Percentiles rank a stretch among this genome's conserved stretches.
These are phyloP conservation scores for Trypanosomatidae sp. DNA, from an alignment of 208 protist species.

Conservation along the genomic window DNA sequence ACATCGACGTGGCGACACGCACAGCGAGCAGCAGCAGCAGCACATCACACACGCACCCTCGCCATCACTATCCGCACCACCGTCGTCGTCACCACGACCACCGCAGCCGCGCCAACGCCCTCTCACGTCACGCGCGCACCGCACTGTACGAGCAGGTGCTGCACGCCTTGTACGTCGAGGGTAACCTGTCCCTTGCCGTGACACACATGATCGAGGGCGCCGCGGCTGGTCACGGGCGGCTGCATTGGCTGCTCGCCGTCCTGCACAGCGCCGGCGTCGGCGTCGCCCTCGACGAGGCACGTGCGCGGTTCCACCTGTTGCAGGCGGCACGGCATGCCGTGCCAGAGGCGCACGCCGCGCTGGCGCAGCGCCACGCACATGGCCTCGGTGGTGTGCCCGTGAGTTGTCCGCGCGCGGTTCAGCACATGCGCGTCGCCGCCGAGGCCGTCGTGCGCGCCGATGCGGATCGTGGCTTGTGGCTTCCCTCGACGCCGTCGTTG, in stretches of 20 bases:
- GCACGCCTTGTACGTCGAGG: slow-evolving; percentile 34
- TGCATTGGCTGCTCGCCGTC: slow-evolving; percentile 73
- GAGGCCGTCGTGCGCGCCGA: slow-evolving; percentile 64
- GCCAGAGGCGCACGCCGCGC: slow-evolving; percentile 59
- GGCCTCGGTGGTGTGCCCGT: slow-evolving; percentile 33
- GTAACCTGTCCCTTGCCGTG: slow-evolving; percentile 37
- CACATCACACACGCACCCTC: too few relatives aligned
- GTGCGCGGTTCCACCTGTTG: slow-evolving; percentile 61
- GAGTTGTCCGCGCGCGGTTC: slow-evolving; percentile 36
- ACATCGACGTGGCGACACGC: too few relatives aligned
- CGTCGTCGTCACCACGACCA: too few relatives aligned
- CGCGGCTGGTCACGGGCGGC: slow-evolving; percentile 36
- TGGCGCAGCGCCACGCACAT: slow-evolving; percentile 57
- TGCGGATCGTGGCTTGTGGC: slow-evolving; percentile 16
- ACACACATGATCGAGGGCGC: slow-evolving; percentile 24
- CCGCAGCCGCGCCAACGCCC: too few relatives aligned
- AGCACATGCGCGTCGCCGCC: slow-evolving; percentile 52
- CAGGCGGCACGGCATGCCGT: slow-evolving; percentile 64
- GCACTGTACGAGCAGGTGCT: slow-evolving; percentile 33
- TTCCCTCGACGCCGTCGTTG: too few relatives aligned
- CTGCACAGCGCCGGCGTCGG: slow-evolving; percentile 67
- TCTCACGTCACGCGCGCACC: too few relatives aligned
- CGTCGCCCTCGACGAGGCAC: slow-evolving; percentile 35
- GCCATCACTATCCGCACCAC: too few relatives aligned
- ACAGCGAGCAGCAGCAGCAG: too few relatives aligned